Percentiles rank a stretch among this genome's conserved stretches.
phyloP scores from a whole-genome alignment of 139 green algal genomes.

The Micractinium sp. region DNA sequence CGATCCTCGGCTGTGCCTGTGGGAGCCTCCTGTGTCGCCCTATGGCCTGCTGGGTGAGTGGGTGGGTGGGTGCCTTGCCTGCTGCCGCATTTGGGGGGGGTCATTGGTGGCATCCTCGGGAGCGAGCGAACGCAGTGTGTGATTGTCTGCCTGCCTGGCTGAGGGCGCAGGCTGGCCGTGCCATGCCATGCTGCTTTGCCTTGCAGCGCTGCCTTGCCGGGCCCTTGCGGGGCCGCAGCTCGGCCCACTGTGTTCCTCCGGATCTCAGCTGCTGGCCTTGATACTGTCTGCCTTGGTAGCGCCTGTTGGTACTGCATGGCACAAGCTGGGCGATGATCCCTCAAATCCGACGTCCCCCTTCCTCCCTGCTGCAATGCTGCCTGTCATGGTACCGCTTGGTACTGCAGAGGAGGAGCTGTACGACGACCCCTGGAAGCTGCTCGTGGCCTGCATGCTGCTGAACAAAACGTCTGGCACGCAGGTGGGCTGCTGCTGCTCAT shows the following conservation, averaged over 20 bases:
- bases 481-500: neutral
- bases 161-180: neutral
- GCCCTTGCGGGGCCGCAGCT: too few relatives aligned
- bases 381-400: neutral
- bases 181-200: neutral
- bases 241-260: too few relatives aligned
- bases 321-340: neutral
- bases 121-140: neutral
- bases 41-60: conserved; percentile 68
- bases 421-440: conserved; percentile 89
- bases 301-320: neutral
- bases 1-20: conserved; percentile 55
- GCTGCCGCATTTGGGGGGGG: too few relatives aligned
- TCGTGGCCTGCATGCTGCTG: conserved; percentile 91
- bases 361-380: too few relatives aligned
- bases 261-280: too few relatives aligned
- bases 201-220: neutral
- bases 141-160: neutral
- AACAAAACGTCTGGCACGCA: conserved; percentile 83
- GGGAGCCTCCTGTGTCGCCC: conserved; percentile 75
- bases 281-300: too few relatives aligned
- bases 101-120: too few relatives aligned
- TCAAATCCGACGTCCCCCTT: too few relatives aligned
- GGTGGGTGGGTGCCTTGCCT: too few relatives aligned
- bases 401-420: conserved; percentile 87